phyloP scores from a whole-genome alignment of 768 basidiomycete species.

The Lactifluus rugatus region DNA sequence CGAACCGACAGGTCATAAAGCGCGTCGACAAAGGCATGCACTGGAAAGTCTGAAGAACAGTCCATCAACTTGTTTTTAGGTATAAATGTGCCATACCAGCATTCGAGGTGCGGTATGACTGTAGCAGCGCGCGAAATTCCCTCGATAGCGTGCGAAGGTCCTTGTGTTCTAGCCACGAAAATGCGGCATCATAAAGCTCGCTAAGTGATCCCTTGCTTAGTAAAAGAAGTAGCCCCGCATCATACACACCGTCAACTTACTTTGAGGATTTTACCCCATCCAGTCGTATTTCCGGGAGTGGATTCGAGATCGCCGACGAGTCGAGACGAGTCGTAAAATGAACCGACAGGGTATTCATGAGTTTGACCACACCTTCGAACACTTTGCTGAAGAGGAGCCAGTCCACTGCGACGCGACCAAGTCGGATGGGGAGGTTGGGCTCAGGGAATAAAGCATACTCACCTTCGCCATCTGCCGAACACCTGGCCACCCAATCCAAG shows the following conservation, averaged over 20 bases:
- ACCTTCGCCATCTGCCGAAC: conserved; percentile 37
- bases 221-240: neutral
- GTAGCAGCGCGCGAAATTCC: conserved; percentile 7
- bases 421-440: neutral
- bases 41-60: conserved; percentile 12
- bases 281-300: conserved; percentile 13
- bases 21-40: conserved; percentile 8
- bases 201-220: neutral
- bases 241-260: neutral
- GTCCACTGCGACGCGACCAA: conserved; percentile 32
- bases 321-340: conserved; percentile 27
- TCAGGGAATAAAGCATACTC: conserved; percentile 21
- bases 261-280: conserved; percentile 9
- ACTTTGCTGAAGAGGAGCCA: conserved; percentile 45
- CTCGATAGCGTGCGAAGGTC: conserved; percentile 8
- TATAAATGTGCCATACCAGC: conserved; percentile 1
- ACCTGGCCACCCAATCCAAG: conserved; percentile 18
- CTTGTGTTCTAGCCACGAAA: conserved; percentile 16
- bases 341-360: conserved; percentile 33
- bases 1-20: conserved; percentile 14
- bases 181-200: conserved; percentile 6
- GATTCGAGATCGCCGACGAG: conserved; percentile 15
- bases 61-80: neutral
- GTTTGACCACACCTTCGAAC: conserved; percentile 31
- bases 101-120: conserved; percentile 7